phyloP scores from a whole-genome alignment of 176 grass and related monocot species.

The Metroxylon sagu region DNA sequence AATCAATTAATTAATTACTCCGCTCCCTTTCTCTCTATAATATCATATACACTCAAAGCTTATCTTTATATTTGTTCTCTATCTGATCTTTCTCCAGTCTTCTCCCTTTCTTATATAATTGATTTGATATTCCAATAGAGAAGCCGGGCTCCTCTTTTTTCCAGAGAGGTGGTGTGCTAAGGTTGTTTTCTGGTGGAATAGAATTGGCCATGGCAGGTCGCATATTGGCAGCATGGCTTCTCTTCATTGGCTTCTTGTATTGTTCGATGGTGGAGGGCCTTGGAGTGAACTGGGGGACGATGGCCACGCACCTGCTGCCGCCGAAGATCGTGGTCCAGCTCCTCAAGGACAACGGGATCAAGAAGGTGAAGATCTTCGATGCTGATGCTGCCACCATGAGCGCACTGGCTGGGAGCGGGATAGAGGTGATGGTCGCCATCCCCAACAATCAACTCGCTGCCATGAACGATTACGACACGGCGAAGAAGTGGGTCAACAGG shows the following conservation, averaged over 20 bases:
- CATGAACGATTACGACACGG: conserved; percentile 27
- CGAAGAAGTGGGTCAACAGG: conserved; percentile 34
- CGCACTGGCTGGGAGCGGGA: conserved; percentile 20
- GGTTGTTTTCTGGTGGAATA: no score
- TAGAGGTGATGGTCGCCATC: conserved; percentile 47
- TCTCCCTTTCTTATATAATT: no score
- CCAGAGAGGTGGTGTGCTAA: no score
- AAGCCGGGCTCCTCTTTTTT: no score
- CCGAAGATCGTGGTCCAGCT: conserved; percentile 33
- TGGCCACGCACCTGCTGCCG: conserved; percentile 35
- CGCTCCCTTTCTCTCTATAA: no score
- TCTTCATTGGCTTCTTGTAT: background rate
- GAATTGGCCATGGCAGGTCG: background rate
- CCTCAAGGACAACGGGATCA: conserved; percentile 36
- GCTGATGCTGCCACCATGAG: conserved; percentile 24
- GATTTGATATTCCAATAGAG: no score
- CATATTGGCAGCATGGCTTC: background rate
- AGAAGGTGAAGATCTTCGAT: conserved; percentile 45
- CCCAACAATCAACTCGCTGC: conserved; percentile 38
- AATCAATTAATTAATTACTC: no score
- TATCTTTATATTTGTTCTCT: no score
- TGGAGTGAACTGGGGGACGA: conserved; percentile 44
- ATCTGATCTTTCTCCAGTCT: no score
- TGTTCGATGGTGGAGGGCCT: conserved; percentile 24
- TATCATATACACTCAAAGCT: no score